Base-by-base conservation (phyloP, 441 rosid species). In the Erodium texanum region DNA sequence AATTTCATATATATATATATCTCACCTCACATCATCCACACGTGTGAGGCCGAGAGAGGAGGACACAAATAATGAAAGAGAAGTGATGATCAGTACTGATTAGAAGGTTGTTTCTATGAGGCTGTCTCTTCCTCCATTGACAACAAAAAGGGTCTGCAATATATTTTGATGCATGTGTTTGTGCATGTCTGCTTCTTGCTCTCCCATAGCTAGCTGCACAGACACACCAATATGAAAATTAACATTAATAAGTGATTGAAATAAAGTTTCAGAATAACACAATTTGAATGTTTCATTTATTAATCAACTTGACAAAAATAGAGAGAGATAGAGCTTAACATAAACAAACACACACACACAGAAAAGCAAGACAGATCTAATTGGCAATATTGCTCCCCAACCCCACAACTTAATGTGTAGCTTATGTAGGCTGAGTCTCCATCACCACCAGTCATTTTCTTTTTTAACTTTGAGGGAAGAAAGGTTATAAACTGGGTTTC, bases 401-500 rank as follows among this genome's bases (percentile, higher is more conserved):
- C 62, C 62, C 62, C 62, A 58, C 62, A 10, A 58, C 27, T 58
- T 62, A 62, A 23, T 62, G 38, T 62, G 63, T 1, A 62, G 5
- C 82, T 34, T 34, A 34, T 3, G 18, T 9, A n/a, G 24, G 24
- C 27, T 7, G 24, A 58, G 24, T 61, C 54, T 43, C 76, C 41
- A 16, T 70, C 78, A 27, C 64, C 20, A 27, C 66, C 79, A 19
- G 14, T 7, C 16, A n/a, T 10, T 62, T 14, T 7, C 50, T 45
- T 34, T 38, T 14, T n/a, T 61, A 62, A 66, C 32, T 19, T 12
- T 24, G 19, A 36, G 58, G 48, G 16, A 24, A 32, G 62, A n/a
- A 48, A 48, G 54, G 54, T 48, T 58, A 67, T 68, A 76, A 74
- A 71, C 73, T 74, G 64, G 77, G 74, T 70, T 78, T 76, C 62